Evolutionary conservation across 2,329 filamentous ascomycete species (phyloP), one percentile per base, ranked within the genome.

Genomic region (Colletotrichum melonis): DNA sequence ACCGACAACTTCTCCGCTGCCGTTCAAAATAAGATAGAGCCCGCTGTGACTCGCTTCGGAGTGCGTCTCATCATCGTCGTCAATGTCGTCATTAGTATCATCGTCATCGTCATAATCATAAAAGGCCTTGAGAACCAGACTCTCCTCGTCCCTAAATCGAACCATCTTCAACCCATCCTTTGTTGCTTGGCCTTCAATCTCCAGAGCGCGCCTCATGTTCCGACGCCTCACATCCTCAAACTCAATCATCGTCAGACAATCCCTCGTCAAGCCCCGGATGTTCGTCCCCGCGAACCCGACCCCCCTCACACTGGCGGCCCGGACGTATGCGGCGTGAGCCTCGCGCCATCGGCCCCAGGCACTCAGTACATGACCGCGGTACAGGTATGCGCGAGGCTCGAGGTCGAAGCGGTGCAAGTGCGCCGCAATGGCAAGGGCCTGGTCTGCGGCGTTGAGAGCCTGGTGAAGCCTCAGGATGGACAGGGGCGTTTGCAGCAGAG

Each of bases 291-390:
- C 49, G 56, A 68, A 73, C 1, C 73, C 76, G 19, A 70, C 49
- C 1, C 68, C 69, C 63, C 56, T 68, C 26, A 72, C 63, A 49
- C 76, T 75, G 4, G 72, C 75, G 2, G 77, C 76, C 26, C 72
- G 67, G 46, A 77, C 71, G 56, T 78, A 79, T 24, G 73, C 73
- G 49, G 66, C 67, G 26, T 75, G 70, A 3, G 78, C 77, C 3
- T 73, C 69, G 42, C 57, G 58, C 78, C 78, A 79, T 28, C 64
- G 68, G 19, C 74, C 76, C 68, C 78, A 64, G 19, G 64, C 69
- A n/a, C 76, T 69, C 32, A 77, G 75, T 55, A 75, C 76, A 63
- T 79, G 77, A 14, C 77, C 78, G 11, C 77, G 74, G 60, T 76
- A 77, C 4, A 78, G 68, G 26, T 78, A 71, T 2, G 73, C 76